phyloP scores from a whole-genome alignment of 1,139 yeast species.

The Sugiyamaella xylanicola region DNA sequence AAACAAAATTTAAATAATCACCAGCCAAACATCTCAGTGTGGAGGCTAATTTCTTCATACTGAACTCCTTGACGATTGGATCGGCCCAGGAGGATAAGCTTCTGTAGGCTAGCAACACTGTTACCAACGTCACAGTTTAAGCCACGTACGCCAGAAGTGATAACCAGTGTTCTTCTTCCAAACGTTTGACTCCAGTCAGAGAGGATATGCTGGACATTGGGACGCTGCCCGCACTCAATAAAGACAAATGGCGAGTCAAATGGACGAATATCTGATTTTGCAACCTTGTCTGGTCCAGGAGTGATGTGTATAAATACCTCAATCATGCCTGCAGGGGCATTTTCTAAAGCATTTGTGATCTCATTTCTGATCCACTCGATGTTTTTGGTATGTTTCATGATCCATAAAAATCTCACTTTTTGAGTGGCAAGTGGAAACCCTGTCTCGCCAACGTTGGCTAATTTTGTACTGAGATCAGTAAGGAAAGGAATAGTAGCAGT shows the following conservation, averaged over 20 bases:
- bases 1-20: constrained; percentile 30
- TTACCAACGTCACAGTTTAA: constrained; percentile 51
- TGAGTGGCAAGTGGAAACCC: constrained; percentile 28
- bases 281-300: not conserved
- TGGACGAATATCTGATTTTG: not conserved
- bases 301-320: constrained; percentile 19
- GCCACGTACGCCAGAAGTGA: constrained; percentile 55
- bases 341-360: constrained; percentile 32
- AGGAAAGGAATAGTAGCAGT: constrained; percentile 58
- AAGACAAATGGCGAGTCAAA: constrained; percentile 5
- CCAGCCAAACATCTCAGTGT: constrained; percentile 65
- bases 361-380: constrained; percentile 53
- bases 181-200: constrained; percentile 31
- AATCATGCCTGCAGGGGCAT: constrained; percentile 16
- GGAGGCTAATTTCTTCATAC: constrained; percentile 53
- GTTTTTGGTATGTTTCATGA: constrained; percentile 45
- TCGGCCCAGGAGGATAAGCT: constrained; percentile 31
- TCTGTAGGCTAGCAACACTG: constrained; percentile 48
- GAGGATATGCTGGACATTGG: constrained; percentile 38
- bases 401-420: constrained; percentile 53
- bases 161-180: constrained; percentile 49
- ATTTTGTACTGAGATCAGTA: constrained; percentile 12
- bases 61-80: constrained; percentile 35
- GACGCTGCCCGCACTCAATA: constrained; percentile 41
- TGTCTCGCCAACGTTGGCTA: constrained; percentile 4